A percentile compares a stretch with the other conserved stretches of the same genome.
Conservation (phyloP, 1,139 yeast species). For the Taphrina pruni region DNA sequence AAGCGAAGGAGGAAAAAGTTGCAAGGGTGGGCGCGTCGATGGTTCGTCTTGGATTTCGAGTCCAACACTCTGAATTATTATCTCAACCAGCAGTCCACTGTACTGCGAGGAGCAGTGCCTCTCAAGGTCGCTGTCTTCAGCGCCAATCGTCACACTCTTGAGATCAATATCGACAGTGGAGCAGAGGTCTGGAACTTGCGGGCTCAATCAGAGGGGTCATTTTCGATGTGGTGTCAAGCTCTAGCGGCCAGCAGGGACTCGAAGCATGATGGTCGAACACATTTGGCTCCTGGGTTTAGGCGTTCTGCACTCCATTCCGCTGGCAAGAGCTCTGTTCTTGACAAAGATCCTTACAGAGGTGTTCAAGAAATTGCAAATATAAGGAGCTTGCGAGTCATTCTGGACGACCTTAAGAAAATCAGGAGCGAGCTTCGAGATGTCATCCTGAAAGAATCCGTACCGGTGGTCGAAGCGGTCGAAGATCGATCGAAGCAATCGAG, state of each 20-base stretch:
- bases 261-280: slow-evolving; percentile 24
- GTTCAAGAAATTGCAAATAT: background rate
- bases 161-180: slow-evolving; percentile 88
- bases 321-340: background rate
- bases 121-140: slow-evolving; percentile 78
- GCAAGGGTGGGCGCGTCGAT: slow-evolving; percentile 86
- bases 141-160: slow-evolving; percentile 70
- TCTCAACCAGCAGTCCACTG: slow-evolving; percentile 68
- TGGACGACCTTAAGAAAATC: background rate
- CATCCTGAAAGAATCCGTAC: slow-evolving; percentile 8
- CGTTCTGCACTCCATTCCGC: background rate
- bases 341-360: background rate
- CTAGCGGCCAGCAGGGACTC: slow-evolving; percentile 54
- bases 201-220: slow-evolving; percentile 68
- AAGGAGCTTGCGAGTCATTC: background rate
- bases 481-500: background rate
- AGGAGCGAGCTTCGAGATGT: slow-evolving; percentile 5
- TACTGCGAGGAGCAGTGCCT: slow-evolving; percentile 91
- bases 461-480: background rate
- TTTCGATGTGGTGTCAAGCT: slow-evolving; percentile 82
- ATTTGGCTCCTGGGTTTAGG: slow-evolving; percentile 7
- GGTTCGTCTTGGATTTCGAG: slow-evolving; percentile 78
- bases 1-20: slow-evolving; percentile 80
- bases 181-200: slow-evolving; percentile 92
- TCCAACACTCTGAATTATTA: slow-evolving; percentile 85